Conservation (phyloP, 1,284 basidiomycete genomes). For the Mycena sp. region DNA sequence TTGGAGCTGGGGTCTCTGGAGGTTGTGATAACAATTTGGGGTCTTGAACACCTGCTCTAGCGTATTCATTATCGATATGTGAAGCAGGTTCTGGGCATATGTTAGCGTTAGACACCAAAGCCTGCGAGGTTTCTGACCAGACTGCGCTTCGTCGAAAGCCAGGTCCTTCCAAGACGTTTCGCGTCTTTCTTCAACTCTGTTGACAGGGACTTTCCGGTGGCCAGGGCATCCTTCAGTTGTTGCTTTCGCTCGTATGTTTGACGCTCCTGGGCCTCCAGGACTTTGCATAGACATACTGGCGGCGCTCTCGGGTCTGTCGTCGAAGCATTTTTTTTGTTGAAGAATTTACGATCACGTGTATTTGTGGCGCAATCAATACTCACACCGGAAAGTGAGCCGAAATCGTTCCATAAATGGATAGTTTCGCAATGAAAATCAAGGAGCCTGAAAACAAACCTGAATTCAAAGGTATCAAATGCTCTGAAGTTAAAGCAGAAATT, state of each 20-base stretch:
- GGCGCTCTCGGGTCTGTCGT: slow-evolving; percentile 90
- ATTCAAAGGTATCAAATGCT: too few species aligned
- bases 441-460: too few species aligned
- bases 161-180: slow-evolving; percentile 76
- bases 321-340: slow-evolving; percentile 59
- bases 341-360: slow-evolving; percentile 1
- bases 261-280: slow-evolving; percentile 94
- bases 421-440: too few species aligned
- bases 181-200: slow-evolving; percentile 90
- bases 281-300: slow-evolving; percentile 98
- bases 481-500: too few species aligned
- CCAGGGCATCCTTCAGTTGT: slow-evolving; percentile 91
- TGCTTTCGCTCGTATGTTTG: slow-evolving; percentile 96
- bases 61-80: slow-evolving; percentile 97
- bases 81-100: slow-evolving; percentile 76
- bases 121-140: slow-evolving; percentile 58
- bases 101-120: not conserved
- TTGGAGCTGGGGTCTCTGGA: slow-evolving; percentile 97
- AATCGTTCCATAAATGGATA: too few species aligned
- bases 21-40: slow-evolving; percentile 96
- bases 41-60: slow-evolving; percentile 93
- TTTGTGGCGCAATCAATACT: slow-evolving; percentile 3
- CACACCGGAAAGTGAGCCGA: too few species aligned
- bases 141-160: slow-evolving; percentile 87
- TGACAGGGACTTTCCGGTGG: slow-evolving; percentile 86